These are phyloP conservation scores for Pachyrhizus erosus DNA, from an alignment of 306 rosid species.

Conservation along the genomic window DNA sequence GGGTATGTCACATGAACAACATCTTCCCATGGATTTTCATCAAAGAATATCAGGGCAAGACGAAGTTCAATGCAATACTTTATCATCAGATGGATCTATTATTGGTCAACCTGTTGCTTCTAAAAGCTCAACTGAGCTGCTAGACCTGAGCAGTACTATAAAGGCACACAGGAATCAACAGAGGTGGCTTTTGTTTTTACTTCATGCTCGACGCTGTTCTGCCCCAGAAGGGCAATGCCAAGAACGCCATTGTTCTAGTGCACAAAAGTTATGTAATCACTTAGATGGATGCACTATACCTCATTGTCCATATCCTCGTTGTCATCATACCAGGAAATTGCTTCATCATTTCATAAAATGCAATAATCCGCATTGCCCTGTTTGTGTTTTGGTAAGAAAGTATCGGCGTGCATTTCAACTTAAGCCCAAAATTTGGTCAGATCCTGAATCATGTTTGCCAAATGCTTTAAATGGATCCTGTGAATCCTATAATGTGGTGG, in stretches of 20 bases:
- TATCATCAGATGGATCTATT: slow-evolving; percentile 71
- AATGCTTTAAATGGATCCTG: slow-evolving; percentile 59
- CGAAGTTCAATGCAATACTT: slow-evolving; percentile 87
- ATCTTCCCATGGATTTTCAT: slow-evolving; percentile 50
- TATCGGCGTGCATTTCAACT: slow-evolving; percentile 52
- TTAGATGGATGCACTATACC: slow-evolving; percentile 58
- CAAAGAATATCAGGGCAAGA: slow-evolving; percentile 66
- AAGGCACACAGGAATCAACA: slow-evolving; percentile 72
- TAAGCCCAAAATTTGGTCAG: slow-evolving; percentile 47
- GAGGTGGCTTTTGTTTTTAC: slow-evolving; percentile 90
- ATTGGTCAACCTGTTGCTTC: slow-evolving; percentile 64
- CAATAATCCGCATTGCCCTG: slow-evolving; percentile 74
- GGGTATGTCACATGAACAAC: slow-evolving; percentile 51
- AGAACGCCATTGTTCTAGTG: slow-evolving; percentile 64
- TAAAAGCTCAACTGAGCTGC: slow-evolving; percentile 54
- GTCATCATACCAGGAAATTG: slow-evolving; percentile 76
- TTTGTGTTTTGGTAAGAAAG: slow-evolving; percentile 76
- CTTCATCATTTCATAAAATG: slow-evolving; percentile 74
- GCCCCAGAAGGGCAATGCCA: slow-evolving; percentile 87
- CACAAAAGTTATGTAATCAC: slow-evolving; percentile 79
- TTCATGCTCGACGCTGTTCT: slow-evolving; percentile 82
- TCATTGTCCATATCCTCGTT: slow-evolving; percentile 64
- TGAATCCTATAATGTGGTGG: slow-evolving; percentile 60
- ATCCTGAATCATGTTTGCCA: slow-evolving; percentile 62
- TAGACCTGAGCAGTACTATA: slow-evolving; percentile 44